A percentile compares a stretch with the other conserved stretches of the same genome.
Conservation (phyloP, 2,329 filamentous ascomycete species). For the Neopestalotiopsis rosae region DNA sequence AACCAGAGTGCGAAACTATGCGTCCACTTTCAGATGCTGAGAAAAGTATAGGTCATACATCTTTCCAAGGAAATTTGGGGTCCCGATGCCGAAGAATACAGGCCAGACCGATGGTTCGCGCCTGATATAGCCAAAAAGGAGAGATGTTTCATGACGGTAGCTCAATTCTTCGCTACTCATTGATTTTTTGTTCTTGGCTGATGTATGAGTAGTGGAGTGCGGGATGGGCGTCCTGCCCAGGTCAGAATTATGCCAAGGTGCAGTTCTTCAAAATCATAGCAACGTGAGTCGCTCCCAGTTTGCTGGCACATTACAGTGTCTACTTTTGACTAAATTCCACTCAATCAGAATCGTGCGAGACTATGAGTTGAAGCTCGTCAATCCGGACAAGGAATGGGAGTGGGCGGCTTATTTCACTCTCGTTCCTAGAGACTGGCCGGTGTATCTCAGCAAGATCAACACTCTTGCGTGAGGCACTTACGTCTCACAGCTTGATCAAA, state of each 20-base stretch:
- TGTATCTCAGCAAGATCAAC: slow-evolving; percentile 16
- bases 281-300: neutral
- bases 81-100: slow-evolving; percentile 26
- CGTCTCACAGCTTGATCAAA: no score
- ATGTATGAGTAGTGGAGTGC: neutral
- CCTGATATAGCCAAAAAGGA: slow-evolving; percentile 20
- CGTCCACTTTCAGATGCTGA: slow-evolving; percentile 17
- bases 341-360: slow-evolving; percentile 22
- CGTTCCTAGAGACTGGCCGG: slow-evolving; percentile 23
- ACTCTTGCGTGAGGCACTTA: no score
- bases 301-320: neutral
- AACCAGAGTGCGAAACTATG: neutral
- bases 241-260: slow-evolving; percentile 24
- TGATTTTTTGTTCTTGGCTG: neutral
- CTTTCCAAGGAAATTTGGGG: slow-evolving; percentile 29
- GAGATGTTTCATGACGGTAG: slow-evolving; percentile 26
- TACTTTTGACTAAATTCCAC: neutral
- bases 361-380: slow-evolving; percentile 22
- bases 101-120: slow-evolving; percentile 30
- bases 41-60: slow-evolving; percentile 24
- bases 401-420: slow-evolving; percentile 23
- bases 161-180: neutral
- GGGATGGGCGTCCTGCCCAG: slow-evolving; percentile 20
- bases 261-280: slow-evolving; percentile 25
- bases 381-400: slow-evolving; percentile 23